These are phyloP conservation scores for Phytophthora agathidicida DNA, from an alignment of 352 stramenopile species.

Conservation along the genomic window DNA sequence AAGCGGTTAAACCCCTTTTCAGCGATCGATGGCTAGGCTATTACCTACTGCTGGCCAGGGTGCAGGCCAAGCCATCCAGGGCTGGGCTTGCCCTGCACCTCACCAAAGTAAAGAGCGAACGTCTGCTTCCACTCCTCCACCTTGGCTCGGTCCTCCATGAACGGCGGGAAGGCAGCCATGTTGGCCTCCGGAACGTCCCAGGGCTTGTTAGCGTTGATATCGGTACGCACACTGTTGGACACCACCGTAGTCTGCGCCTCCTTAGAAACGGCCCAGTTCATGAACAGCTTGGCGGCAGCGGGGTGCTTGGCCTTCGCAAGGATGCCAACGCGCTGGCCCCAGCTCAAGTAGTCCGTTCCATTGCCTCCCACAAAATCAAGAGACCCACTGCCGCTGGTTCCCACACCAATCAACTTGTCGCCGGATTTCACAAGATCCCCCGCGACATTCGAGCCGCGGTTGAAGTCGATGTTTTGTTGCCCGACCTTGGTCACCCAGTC, in stretches of 20 bases:
- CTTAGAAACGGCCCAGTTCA: conserved; percentile 38
- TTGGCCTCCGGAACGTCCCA: conserved; percentile 42
- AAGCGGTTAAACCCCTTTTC: no score
- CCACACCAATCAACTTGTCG: conserved; percentile 39
- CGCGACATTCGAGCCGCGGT: conserved; percentile 38
- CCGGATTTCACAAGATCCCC: conserved; percentile 26
- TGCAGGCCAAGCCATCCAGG: conserved; percentile 39
- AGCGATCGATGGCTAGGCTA: no score
- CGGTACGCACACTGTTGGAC: conserved; percentile 30
- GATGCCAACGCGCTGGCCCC: conserved; percentile 35
- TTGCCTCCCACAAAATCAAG: conserved; percentile 18
- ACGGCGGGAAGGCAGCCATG: conserved; percentile 30
- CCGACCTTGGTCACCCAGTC: conserved; percentile 49
- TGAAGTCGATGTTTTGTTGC: conserved; percentile 38
- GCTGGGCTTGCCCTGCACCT: conserved; percentile 46
- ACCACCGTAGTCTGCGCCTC: conserved; percentile 31
- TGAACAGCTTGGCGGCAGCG: conserved; percentile 23
- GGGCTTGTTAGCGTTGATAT: conserved; percentile 24
- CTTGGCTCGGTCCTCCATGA: conserved; percentile 47
- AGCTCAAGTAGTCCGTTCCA: conserved; percentile 29
- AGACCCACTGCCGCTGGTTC: conserved; percentile 1
- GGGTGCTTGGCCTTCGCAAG: conserved; percentile 26
- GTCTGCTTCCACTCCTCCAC: conserved; percentile 41
- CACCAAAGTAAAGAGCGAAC: conserved; percentile 54
- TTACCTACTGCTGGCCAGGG: conserved; percentile 37